Evolutionary conservation across 768 basidiomycete species (phyloP).

Genomic region (Trametes cinnabarina): DNA sequence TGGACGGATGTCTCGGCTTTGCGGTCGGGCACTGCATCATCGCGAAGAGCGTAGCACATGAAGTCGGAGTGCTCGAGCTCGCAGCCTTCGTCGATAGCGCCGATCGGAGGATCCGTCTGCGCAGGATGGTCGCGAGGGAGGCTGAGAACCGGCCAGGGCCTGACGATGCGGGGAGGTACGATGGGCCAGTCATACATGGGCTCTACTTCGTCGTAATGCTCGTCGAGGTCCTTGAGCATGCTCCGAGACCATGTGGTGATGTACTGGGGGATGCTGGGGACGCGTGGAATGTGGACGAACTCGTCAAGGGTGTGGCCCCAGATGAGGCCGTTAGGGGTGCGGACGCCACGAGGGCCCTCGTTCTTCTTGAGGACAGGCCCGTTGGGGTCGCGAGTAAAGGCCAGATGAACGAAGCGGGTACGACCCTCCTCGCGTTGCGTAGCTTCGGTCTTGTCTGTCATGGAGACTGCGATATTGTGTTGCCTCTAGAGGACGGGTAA

Average conservation of each 20-base stretch:
- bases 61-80: conserved; percentile 12
- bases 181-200: conserved; percentile 13
- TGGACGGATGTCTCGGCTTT: too few species aligned
- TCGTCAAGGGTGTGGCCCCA: conserved; percentile 15
- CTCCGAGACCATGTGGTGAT: conserved; percentile 36
- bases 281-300: conserved; percentile 14
- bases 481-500: too few species aligned
- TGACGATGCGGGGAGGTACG: conserved; percentile 20
- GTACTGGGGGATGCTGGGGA: conserved; percentile 19
- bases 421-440: not conserved
- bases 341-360: conserved; percentile 17
- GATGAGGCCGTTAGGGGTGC: conserved; percentile 18
- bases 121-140: not conserved
- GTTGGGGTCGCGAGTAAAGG: conserved; percentile 8
- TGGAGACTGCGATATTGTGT: not conserved
- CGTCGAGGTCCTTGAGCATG: conserved; percentile 34
- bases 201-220: conserved; percentile 26
- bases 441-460: not conserved
- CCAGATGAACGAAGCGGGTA: not conserved
- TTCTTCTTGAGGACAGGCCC: conserved; percentile 16
- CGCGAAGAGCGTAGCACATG: not conserved
- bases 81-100: conserved; percentile 21
- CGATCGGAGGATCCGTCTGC: conserved; percentile 4
- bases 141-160: conserved; percentile 27
- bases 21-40: not conserved